These are phyloP conservation scores for Aureobasidium sp. DNA, from an alignment of 2,329 filamentous ascomycete species.

Conservation along the genomic window DNA sequence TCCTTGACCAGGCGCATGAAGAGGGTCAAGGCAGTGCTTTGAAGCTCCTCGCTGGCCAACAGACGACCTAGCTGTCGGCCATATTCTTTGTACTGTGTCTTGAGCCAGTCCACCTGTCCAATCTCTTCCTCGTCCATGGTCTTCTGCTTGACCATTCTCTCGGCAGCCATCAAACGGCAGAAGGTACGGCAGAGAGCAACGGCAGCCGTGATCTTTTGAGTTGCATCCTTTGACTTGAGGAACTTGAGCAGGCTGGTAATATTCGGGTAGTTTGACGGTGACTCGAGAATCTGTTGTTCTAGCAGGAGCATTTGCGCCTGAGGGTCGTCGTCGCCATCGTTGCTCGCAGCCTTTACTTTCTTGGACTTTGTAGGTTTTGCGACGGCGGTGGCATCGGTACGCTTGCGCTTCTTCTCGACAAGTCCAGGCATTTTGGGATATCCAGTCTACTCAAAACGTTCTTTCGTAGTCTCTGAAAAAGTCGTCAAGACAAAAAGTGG, in stretches of 20 bases:
- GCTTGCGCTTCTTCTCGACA: slow-evolving; percentile 35
- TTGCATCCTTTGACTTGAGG: slow-evolving; percentile 39
- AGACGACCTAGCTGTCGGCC: slow-evolving; percentile 48
- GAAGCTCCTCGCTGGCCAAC: slow-evolving; percentile 50
- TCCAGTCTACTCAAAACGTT: not conserved
- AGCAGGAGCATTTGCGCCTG: slow-evolving; percentile 63
- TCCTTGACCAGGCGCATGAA: slow-evolving; percentile 79
- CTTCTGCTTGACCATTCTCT: slow-evolving; percentile 58
- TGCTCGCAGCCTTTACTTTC: slow-evolving; percentile 21
- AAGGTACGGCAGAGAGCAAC: slow-evolving; percentile 83
- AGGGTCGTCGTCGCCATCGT: slow-evolving; percentile 35
- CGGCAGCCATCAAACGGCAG: slow-evolving; percentile 66
- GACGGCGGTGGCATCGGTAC: slow-evolving; percentile 19
- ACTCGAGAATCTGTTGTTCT: slow-evolving; percentile 74
- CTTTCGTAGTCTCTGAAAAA: not conserved
- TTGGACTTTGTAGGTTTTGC: slow-evolving; percentile 27
- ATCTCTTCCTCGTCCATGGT: slow-evolving; percentile 62
- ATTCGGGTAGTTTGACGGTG: slow-evolving; percentile 86
- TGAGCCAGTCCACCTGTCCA: slow-evolving; percentile 70
- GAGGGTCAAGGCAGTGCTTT: slow-evolving; percentile 64
- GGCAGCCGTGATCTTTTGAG: slow-evolving; percentile 54
- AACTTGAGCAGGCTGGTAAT: slow-evolving; percentile 64
- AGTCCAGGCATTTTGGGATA: slow-evolving; percentile 27
- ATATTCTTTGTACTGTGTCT: slow-evolving; percentile 64
- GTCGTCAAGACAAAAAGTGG: not conserved